These are phyloP conservation scores for Xeromyces bisporus DNA, from an alignment of 495 filamentous ascomycete genomes.

Conservation along the genomic window DNA sequence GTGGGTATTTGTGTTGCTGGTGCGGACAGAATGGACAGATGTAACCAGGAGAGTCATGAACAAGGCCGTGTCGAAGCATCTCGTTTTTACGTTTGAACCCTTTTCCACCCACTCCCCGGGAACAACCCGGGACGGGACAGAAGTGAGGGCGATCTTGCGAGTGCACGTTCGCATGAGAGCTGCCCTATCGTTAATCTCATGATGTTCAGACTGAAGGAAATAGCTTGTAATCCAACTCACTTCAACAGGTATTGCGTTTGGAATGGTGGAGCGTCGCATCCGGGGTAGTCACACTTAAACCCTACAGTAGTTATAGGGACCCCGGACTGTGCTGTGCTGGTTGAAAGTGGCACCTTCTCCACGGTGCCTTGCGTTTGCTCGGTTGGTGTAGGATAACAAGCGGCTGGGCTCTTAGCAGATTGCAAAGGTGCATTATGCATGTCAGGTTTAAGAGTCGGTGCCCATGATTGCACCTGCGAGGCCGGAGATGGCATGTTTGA, in stretches of 20 bases:
- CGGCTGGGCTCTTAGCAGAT: conserved; percentile 19
- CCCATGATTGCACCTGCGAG: conserved; percentile 16
- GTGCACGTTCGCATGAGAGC: conserved; percentile 96
- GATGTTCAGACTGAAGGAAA: too few species aligned
- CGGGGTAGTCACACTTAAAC: conserved; percentile 50
- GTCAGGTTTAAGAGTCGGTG: conserved; percentile 10
- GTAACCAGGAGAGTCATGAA: conserved; percentile 91
- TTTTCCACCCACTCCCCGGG: conserved; percentile 66
- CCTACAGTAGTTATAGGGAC: conserved; percentile 13
- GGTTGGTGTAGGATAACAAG: conserved; percentile 27
- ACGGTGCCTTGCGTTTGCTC: conserved; percentile 14
- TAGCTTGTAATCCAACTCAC: too few species aligned
- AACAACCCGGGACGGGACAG: conserved; percentile 66
- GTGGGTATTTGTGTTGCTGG: conserved; percentile 87
- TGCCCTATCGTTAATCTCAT: conserved; percentile 24
- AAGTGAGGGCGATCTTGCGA: conserved; percentile 82
- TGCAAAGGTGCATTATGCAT: conserved; percentile 9
- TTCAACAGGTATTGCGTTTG: conserved; percentile 78
- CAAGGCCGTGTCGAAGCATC: conserved; percentile 94
- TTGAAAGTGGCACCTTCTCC: conserved; percentile 11
- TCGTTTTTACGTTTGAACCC: conserved; percentile 99
- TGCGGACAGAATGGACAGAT: conserved; percentile 95
- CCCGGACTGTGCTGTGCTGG: conserved; percentile 10
- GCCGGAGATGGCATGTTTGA: conserved; percentile 25
- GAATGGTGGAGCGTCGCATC: conserved; percentile 72